Conservation (phyloP, 176 grass and related monocot species). For the Thalia dealbata region DNA sequence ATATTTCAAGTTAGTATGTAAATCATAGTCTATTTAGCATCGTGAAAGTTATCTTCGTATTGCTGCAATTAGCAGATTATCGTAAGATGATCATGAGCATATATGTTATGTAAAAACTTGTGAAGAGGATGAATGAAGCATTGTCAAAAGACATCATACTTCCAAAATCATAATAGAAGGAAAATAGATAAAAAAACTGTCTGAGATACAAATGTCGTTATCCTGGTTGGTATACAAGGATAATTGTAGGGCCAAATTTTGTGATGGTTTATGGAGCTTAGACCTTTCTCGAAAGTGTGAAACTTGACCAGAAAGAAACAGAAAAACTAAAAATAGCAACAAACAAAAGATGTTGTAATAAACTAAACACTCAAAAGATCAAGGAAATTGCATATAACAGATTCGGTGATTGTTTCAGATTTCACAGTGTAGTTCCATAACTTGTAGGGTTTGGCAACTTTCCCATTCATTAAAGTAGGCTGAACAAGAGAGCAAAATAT, state of each 20-base stretch:
- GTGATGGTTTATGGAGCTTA: not conserved
- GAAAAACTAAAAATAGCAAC: not conserved
- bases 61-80: not conserved
- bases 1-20: not conserved
- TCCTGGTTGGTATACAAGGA: not conserved
- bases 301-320: not conserved
- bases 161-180: not conserved
- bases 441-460: not conserved
- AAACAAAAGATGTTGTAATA: not conserved
- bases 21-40: not conserved
- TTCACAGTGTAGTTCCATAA: too few relatives aligned
- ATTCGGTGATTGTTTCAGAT: not conserved
- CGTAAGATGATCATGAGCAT: not conserved
- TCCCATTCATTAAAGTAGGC: not conserved
- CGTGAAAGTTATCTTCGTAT: not conserved
- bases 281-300: too few relatives aligned
- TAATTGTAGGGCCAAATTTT: not conserved
- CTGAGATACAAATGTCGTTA: not conserved
- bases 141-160: not conserved
- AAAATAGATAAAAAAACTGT: not conserved
- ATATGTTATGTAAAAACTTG: not conserved
- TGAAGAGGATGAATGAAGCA: not conserved
- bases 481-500: not conserved
- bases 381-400: not conserved
- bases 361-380: not conserved